These are phyloP conservation scores for Colletotrichum orbiculare DNA, from an alignment of 2,329 filamentous ascomycete species.

Conservation along the genomic window DNA sequence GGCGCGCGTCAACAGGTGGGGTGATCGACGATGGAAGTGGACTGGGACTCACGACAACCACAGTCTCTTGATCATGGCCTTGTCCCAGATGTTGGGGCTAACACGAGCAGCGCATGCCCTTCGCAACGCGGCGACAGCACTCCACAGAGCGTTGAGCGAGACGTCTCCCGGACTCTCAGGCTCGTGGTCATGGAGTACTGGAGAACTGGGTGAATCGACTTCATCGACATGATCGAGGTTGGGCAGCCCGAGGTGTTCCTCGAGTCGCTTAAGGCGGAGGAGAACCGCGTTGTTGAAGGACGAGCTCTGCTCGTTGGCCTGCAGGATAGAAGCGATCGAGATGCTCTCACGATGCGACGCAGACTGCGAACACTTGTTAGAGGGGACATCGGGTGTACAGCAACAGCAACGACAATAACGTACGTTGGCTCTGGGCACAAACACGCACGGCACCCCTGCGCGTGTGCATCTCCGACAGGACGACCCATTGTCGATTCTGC, in stretches of 20 bases:
- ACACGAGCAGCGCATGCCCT: slow-evolving; percentile 40
- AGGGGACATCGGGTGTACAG: neutral
- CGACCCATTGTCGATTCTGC: slow-evolving; percentile 47
- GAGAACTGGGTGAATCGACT: slow-evolving; percentile 15
- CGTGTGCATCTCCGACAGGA: slow-evolving; percentile 48
- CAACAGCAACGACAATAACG: slow-evolving; percentile 25
- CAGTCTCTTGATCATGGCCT: slow-evolving; percentile 45
- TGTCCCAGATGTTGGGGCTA: slow-evolving; percentile 47
- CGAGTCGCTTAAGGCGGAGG: slow-evolving; percentile 41
- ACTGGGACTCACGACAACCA: slow-evolving; percentile 45
- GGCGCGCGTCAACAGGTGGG: neutral
- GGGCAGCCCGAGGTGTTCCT: slow-evolving; percentile 42
- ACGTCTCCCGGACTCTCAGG: slow-evolving; percentile 23
- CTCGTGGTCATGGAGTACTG: neutral
- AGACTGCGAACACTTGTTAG: slow-evolving; percentile 22
- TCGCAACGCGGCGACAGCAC: slow-evolving; percentile 44
- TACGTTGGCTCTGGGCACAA: slow-evolving; percentile 53
- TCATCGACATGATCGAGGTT: slow-evolving; percentile 37
- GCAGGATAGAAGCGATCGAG: slow-evolving; percentile 32
- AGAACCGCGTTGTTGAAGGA: slow-evolving; percentile 38
- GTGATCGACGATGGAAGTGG: neutral
- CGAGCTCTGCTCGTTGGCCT: slow-evolving; percentile 29
- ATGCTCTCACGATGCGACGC: slow-evolving; percentile 34
- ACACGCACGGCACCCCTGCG: slow-evolving; percentile 51
- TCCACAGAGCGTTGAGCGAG: slow-evolving; percentile 43